Evolutionary conservation across 441 rosid genomes (phyloP).

Genomic region (Pelargonium cotyledonis): DNA sequence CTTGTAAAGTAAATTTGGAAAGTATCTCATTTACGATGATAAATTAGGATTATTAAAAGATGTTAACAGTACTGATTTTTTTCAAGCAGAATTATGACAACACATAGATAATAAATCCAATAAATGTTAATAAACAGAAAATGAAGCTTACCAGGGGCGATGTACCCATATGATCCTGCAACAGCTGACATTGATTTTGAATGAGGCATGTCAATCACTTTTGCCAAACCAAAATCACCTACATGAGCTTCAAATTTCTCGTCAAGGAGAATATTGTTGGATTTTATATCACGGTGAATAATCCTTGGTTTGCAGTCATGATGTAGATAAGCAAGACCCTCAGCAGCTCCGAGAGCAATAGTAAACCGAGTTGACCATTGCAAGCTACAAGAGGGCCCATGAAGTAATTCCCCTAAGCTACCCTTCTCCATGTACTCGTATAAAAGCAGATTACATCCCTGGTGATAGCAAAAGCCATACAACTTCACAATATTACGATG

Average conservation of each 20-base stretch:
- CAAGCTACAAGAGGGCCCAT: constrained; percentile 50
- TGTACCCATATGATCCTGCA: constrained; percentile 96
- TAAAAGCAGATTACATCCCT: constrained; percentile 70
- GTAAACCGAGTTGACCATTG: constrained; percentile 81
- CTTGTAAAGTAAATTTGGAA: no score
- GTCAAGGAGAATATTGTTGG: constrained; percentile 80
- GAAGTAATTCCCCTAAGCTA: constrained; percentile 84
- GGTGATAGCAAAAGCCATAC: constrained; percentile 78
- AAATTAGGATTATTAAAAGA: no score
- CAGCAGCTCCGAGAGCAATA: constrained; percentile 94
- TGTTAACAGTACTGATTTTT: no score
- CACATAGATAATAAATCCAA: not conserved
- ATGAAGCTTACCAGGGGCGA: constrained; percentile 74
- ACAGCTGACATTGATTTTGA: constrained; percentile 93
- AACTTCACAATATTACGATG: constrained; percentile 95
- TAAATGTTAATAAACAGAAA: constrained; percentile 12
- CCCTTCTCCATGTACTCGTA: constrained; percentile 88
- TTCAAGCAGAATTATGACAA: no score
- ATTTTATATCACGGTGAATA: constrained; percentile 90
- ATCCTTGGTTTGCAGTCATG: constrained; percentile 94
- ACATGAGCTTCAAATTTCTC: constrained; percentile 90
- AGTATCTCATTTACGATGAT: no score
- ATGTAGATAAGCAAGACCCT: constrained; percentile 92
- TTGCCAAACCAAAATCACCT: constrained; percentile 96
- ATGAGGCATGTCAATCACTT: constrained; percentile 92